Evolutionary conservation across 164 flowering plant genomes (phyloP).

Genomic region (Umbilicus rupestris): DNA sequence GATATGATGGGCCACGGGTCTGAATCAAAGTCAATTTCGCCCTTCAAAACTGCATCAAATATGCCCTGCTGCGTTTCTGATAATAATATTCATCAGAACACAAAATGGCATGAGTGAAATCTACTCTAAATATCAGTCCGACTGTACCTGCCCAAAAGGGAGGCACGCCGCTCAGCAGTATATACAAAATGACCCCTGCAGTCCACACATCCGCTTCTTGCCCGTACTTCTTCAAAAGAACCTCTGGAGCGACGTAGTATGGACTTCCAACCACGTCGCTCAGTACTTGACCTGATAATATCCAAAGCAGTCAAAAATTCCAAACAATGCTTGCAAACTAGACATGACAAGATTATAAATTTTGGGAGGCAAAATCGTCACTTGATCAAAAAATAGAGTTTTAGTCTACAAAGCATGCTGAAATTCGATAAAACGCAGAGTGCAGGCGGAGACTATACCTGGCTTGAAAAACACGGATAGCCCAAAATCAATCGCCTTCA

Average conservation of each 20-base stretch:
- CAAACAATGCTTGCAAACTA: neutral
- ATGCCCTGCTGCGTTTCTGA: conserved; percentile 45
- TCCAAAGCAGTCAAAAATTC: neutral
- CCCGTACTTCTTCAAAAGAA: neutral
- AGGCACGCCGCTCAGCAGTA: conserved; percentile 7
- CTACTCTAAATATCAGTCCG: too few species aligned
- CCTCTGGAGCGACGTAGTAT: conserved; percentile 4
- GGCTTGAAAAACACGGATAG: conserved; percentile 88
- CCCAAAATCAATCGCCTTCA: conserved; percentile 88
- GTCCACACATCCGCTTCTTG: conserved; percentile 6
- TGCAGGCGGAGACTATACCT: too few species aligned
- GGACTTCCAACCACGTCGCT: conserved; percentile 3
- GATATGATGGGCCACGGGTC: conserved; percentile 98
- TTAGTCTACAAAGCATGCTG: too few species aligned
- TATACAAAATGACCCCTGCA: conserved; percentile 3
- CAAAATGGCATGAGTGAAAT: neutral
- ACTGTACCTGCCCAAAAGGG: conserved; percentile 4
- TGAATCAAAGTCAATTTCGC: conserved; percentile 90
- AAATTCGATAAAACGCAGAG: too few species aligned
- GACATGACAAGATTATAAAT: neutral
- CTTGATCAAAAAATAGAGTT: too few species aligned
- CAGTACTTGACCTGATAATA: conserved; percentile 3
- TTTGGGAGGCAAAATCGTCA: too few species aligned
- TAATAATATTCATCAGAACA: neutral
- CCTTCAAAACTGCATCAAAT: conserved; percentile 79